phyloP scores from a whole-genome alignment of 331 rosid genomes.

The Stylosanthes scabra region DNA sequence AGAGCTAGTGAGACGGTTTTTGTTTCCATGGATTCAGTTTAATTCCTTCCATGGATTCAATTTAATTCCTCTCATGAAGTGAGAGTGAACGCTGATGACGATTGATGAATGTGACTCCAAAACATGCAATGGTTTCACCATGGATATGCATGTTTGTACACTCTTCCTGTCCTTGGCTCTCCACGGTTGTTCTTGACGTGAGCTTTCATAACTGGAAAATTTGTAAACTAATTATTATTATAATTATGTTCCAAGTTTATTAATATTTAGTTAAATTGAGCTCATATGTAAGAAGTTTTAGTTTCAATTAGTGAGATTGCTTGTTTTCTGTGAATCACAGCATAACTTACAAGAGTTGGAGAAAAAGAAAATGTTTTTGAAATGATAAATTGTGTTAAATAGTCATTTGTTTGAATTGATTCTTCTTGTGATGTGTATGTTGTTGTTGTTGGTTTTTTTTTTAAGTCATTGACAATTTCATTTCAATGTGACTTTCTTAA shows the following conservation, averaged over 20 bases:
- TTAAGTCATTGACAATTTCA: not conserved
- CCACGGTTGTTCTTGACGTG: conserved; percentile 68
- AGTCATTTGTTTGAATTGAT: not conserved
- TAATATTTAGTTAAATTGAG: not conserved
- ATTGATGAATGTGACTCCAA: conserved; percentile 24
- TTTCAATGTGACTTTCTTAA: not conserved
- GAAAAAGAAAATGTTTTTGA: conserved; percentile 3
- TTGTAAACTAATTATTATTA: not conserved
- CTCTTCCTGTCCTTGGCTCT: conserved; percentile 62
- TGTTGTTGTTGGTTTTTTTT: no score
- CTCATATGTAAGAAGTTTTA: not conserved
- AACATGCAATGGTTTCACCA: conserved; percentile 36
- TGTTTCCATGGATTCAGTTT: no score
- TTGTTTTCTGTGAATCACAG: not conserved
- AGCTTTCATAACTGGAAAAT: conserved; percentile 20
- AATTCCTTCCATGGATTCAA: conserved; percentile 41
- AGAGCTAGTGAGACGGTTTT: no score
- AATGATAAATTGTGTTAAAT: not conserved
- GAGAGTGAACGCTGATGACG: conserved; percentile 15
- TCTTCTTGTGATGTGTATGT: not conserved
- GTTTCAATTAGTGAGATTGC: conserved; percentile 1
- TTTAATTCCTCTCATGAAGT: conserved; percentile 47
- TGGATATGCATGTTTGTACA: conserved; percentile 68
- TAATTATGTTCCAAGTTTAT: not conserved
- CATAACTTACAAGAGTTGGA: not conserved